These are phyloP conservation scores for Pyrenophora tritici-repentis DNA, from an alignment of 2,329 filamentous ascomycete species.

Conservation along the genomic window DNA sequence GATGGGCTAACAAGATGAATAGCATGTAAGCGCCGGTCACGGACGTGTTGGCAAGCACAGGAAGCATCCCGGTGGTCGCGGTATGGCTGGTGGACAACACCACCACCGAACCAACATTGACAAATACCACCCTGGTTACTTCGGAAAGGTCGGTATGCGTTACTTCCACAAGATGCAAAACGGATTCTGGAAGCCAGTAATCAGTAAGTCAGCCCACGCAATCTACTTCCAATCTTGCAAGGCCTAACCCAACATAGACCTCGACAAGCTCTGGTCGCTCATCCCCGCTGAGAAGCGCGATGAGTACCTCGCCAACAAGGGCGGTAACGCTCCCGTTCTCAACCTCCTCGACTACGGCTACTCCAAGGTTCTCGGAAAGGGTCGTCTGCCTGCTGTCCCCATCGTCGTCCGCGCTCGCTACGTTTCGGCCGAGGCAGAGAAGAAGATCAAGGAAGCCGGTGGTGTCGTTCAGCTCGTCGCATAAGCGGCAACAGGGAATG, in stretches of 20 bases:
- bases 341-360: conserved; percentile 97
- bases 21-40: conserved; percentile 59
- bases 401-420: conserved; percentile 94
- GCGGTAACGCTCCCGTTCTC: conserved; percentile 94
- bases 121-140: conserved; percentile 99
- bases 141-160: conserved; percentile 73
- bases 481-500: conserved; percentile 56
- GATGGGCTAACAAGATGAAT: background rate
- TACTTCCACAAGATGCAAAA: conserved; percentile 76
- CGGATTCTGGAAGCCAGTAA: conserved; percentile 6
- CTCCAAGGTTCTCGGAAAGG: conserved; percentile 99
- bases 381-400: conserved; percentile 89
- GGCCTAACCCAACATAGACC: conserved; percentile 53
- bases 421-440: conserved; percentile 94
- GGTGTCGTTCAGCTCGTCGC: conserved; percentile 95
- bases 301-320: conserved; percentile 83
- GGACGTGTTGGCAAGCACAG: conserved; percentile 99
- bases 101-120: conserved; percentile 94
- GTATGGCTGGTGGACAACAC: conserved; percentile 80
- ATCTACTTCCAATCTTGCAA: background rate
- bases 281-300: conserved; percentile 92
- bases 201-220: background rate
- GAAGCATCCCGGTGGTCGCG: conserved; percentile 71
- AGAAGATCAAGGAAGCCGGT: conserved; percentile 98
- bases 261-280: conserved; percentile 99